A percentile compares a stretch with the other conserved stretches of the same genome.
phyloP scores from a whole-genome alignment of 768 basidiomycete species.

The Russula emetica region DNA sequence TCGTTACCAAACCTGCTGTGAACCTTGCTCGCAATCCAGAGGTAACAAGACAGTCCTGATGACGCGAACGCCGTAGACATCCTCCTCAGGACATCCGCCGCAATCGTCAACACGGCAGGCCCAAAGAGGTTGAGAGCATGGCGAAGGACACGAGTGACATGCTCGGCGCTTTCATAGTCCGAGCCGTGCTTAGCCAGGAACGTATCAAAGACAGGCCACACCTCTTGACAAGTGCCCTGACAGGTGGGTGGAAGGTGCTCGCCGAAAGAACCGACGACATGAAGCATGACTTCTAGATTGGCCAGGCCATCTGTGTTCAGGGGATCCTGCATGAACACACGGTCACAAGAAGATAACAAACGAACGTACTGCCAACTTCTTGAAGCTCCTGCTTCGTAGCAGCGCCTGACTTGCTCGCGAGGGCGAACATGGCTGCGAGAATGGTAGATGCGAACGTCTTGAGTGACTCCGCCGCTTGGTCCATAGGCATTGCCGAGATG shows the following conservation, averaged over 20 bases:
- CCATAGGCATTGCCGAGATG: constrained; percentile 91
- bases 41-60: constrained; percentile 78
- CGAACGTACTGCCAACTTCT: constrained; percentile 57
- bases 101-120: constrained; percentile 55
- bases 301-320: constrained; percentile 71
- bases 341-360: not conserved
- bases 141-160: constrained; percentile 77
- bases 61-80: constrained; percentile 76
- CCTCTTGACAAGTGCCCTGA: constrained; percentile 68
- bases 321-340: constrained; percentile 20
- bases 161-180: constrained; percentile 74
- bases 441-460: constrained; percentile 85
- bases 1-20: constrained; percentile 72
- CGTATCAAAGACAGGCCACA: constrained; percentile 78
- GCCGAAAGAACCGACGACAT: constrained; percentile 75
- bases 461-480: constrained; percentile 79
- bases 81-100: constrained; percentile 64
- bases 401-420: constrained; percentile 49
- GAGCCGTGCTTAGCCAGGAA: constrained; percentile 77
- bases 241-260: constrained; percentile 80
- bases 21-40: constrained; percentile 92
- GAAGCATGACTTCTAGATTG: constrained; percentile 88
- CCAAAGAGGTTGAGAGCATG: constrained; percentile 82
- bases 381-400: constrained; percentile 70
- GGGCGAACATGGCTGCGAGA: constrained; percentile 65